phyloP scores from a whole-genome alignment of 192 early-diverging fungal genomes.

The Chytriomyces sp. region DNA sequence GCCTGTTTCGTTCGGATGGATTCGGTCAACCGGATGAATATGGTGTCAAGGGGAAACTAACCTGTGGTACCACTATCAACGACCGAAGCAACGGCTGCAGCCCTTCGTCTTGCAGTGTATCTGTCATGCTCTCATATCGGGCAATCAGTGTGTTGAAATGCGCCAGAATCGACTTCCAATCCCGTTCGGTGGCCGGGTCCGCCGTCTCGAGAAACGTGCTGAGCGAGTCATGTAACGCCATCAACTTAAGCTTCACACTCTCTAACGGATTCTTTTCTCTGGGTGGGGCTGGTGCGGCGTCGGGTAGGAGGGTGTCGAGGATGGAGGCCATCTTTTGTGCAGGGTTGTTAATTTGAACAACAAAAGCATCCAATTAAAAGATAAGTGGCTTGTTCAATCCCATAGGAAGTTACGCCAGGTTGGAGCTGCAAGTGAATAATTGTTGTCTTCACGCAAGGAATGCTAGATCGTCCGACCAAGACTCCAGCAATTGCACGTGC shows the following conservation, averaged over 20 bases:
- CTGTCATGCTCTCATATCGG: constrained; percentile 13
- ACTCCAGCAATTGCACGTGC: too few relatives aligned
- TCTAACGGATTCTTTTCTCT: constrained; percentile 1
- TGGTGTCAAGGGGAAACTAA: not conserved
- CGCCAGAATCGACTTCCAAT: constrained; percentile 8
- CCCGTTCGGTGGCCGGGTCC: not conserved
- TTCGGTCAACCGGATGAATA: not conserved
- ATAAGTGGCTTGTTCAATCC: too few relatives aligned
- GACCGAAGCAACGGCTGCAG: not conserved
- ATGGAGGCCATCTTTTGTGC: not conserved
- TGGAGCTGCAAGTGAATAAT: too few relatives aligned
- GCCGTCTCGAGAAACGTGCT: constrained; percentile 13
- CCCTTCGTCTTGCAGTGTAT: not conserved
- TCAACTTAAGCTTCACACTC: not conserved
- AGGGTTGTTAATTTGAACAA: not conserved
- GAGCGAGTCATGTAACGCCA: constrained; percentile 18
- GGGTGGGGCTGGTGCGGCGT: not conserved
- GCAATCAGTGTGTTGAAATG: constrained; percentile 33
- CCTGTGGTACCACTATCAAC: constrained; percentile 4
- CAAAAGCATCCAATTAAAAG: not conserved
- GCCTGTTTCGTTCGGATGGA: not conserved
- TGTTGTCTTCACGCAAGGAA: too few relatives aligned
- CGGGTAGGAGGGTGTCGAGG: too few relatives aligned
- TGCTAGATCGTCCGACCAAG: too few relatives aligned
- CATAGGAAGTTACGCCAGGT: too few relatives aligned